A percentile compares a stretch with the other conserved stretches of the same genome.
Conservation (phyloP, 140 eudicot species). For the Artemisia princeps region DNA sequence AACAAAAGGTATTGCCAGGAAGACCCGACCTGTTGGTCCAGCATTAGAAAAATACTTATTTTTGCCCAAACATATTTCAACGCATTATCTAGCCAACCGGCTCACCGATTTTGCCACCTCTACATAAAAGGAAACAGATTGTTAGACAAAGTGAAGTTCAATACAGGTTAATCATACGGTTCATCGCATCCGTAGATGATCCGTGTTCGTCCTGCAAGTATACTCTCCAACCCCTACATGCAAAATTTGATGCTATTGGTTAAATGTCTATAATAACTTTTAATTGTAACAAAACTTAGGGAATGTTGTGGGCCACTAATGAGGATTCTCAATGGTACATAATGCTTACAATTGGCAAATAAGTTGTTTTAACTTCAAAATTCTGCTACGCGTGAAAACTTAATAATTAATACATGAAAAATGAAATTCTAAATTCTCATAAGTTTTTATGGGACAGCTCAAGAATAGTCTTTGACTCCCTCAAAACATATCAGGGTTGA, state of each 20-base stretch:
- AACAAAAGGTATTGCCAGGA: too few species aligned
- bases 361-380: background rate
- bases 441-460: background rate
- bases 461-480: background rate
- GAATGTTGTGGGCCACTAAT: background rate
- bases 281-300: background rate
- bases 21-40: too few species aligned
- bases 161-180: constrained; percentile 66
- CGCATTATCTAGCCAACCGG: too few species aligned
- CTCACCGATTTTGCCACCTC: too few species aligned
- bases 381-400: background rate
- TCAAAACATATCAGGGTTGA: background rate
- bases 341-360: background rate
- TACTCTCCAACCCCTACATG: constrained; percentile 87
- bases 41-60: too few species aligned
- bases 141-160: constrained; percentile 1
- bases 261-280: constrained; percentile 10
- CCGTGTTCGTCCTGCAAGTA: constrained; percentile 88
- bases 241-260: background rate
- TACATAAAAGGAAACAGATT: background rate
- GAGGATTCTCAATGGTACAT: background rate
- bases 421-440: background rate
- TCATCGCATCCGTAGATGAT: constrained; percentile 70
- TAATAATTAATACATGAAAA: background rate
- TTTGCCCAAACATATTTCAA: too few species aligned